Base-by-base conservation (phyloP, 768 basidiomycete species). In the Amanita exitialis region DNA sequence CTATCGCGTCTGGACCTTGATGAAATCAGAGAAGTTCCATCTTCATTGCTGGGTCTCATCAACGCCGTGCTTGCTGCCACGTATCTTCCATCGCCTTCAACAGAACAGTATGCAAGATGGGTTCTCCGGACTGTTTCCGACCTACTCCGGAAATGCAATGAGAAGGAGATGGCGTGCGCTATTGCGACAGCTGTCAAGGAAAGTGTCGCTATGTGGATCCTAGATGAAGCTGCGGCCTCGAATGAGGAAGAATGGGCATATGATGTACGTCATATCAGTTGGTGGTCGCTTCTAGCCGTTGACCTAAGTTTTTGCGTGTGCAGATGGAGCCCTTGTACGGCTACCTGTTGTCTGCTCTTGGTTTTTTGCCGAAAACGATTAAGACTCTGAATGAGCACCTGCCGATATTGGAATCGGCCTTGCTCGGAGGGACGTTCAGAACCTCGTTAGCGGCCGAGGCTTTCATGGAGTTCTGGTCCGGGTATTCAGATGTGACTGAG, bases 251-350 rank as follows among this genome's bases (percentile, higher is more conserved):
- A 84, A 46, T 76, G 86, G 52, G 65, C 66, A 15, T 70, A 78
- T 54, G 82, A 86, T 61, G 80, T 83, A 57, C 49, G 77, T 68
- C 7, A 13, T 44, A 21, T 44, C 44, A 23, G 15, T 15, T 34
- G 13, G 6, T 49, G 30, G 30, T 44, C 38, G 3, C 23, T 12
- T 5, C 39, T 32, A 9, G 13, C 41, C 45, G 8, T 38, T 56
- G 27, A 58, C 27, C 25, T 44, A n/a, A 35, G 25, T 46, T 25
- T 35, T 45, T n/a, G 27, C 32, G 4, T 32, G 5, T 53, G 1
- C 55, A 85, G 82, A 72, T 85, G 51, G 60, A 84, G 12, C 74
- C 79, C 0, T 59, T 88, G 46, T 90, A 88, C 57, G 73, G 85
- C 59, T 78, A 74, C 10, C 64, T 75, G 32, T 59, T 86, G 37